Percentiles rank a stretch among this genome's conserved stretches.
These are phyloP conservation scores for Aphanomyces invadans DNA, from an alignment of 352 stramenopile genomes.

Conservation along the genomic window DNA sequence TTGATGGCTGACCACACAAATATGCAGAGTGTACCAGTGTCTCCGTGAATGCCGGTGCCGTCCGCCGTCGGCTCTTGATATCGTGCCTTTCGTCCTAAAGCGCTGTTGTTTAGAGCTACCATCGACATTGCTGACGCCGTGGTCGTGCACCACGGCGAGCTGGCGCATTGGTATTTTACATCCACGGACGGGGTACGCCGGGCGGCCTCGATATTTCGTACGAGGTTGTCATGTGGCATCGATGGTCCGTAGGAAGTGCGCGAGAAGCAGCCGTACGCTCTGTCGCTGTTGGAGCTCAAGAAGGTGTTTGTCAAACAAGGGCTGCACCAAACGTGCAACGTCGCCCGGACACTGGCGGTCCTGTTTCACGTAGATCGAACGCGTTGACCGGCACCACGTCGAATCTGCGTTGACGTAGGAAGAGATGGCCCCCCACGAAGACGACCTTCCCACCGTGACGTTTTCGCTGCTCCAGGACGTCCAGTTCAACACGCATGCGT, in stretches of 20 bases:
- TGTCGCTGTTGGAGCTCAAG: slow-evolving; percentile 10
- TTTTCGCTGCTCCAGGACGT: slow-evolving; percentile 9
- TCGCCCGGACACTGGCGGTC: slow-evolving; percentile 5
- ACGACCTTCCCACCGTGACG: neutral
- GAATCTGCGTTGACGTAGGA: neutral
- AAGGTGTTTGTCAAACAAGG: slow-evolving; percentile 21
- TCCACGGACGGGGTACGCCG: slow-evolving; percentile 8
- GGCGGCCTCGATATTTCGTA: no score
- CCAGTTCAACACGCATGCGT: slow-evolving; percentile 20
- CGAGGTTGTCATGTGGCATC: no score
- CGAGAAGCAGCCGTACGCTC: neutral
- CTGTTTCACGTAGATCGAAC: slow-evolving; percentile 5
- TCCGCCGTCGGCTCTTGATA: no score
- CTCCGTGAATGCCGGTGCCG: neutral
- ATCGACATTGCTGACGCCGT: slow-evolving; percentile 21
- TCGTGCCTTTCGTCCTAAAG: no score
- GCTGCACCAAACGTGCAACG: slow-evolving; percentile 16
- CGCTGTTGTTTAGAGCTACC: slow-evolving; percentile 5
- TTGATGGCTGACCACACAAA: neutral
- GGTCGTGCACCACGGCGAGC: slow-evolving; percentile 16
- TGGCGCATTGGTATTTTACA: slow-evolving; percentile 14
- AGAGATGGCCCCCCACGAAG: neutral
- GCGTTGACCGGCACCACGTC: no score
- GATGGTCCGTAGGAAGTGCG: slow-evolving; percentile 13
- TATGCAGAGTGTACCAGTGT: slow-evolving; percentile 5